Base-by-base conservation (phyloP, 1,139 yeast genomes). In the Yamadazyma pseudoaaseri region DNA sequence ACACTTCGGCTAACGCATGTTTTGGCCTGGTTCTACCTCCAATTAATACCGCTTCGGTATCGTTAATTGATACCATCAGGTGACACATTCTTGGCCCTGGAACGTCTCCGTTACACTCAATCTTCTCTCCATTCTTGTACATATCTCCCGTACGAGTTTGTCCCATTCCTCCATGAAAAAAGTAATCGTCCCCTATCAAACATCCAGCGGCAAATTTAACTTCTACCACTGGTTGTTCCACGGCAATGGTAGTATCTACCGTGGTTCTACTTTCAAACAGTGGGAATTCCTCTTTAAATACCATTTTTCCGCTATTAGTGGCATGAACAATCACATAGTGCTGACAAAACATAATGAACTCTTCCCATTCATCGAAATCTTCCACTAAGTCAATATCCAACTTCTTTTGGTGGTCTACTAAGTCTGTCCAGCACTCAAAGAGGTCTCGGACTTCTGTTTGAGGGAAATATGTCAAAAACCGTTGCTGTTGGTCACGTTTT, bases 291-390 rank as follows among this genome's bases (percentile, higher is more conserved):
- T n/a, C 21, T 11, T 29, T 26, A 22, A 43, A 45, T 8, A 45
- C 48, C 20, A 41, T 26, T 14, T 35, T 29, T 4, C 35, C 47
- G 29, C 40, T 39, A 48, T 74, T 78, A 1, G 80, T 69, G 1
- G 89, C 86, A 54, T 83, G 89, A 3, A 81, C 64, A 21, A 83
- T 65, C 25, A 81, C 66, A 51, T 86, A 86, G 52, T 85, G 94
- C 47, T 84, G 94, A 43, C 89, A 79, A 50, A 84, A 86, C 12
- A 83, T 54, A 18, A 81, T 71, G 44, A 85, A 85, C 54, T 86
- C 95, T 55, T 86, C 95, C 79, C 86, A 75, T 56, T 86, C 95
- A 52, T 86, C 95, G 56, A 86, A 86, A 6, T 74, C 75, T 52
- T 86, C 95, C 17, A 44, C 69, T 2, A 53, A 36, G 10, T 65